Percentiles rank a stretch among this genome's conserved stretches.
These are phyloP conservation scores for Davidsoniella australis DNA, from an alignment of 2,329 filamentous ascomycete species.

Conservation along the genomic window DNA sequence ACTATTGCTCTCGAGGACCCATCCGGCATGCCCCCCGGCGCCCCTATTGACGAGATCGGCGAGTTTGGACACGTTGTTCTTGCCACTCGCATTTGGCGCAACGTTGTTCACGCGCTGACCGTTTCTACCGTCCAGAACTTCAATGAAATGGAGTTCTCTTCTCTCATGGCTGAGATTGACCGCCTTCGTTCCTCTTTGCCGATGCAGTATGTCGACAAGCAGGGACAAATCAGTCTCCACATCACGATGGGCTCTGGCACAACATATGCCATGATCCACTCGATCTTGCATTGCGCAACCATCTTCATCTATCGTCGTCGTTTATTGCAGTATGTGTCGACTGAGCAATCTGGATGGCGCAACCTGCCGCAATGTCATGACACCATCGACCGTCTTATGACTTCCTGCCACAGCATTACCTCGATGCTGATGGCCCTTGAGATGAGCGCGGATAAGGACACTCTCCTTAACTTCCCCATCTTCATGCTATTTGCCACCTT, in stretches of 20 bases:
- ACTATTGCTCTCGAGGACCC: slow-evolving; percentile 30
- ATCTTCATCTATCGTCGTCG: slow-evolving; percentile 44
- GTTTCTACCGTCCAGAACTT: slow-evolving; percentile 34
- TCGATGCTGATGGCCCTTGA: slow-evolving; percentile 38
- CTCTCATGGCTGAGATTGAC: slow-evolving; percentile 37
- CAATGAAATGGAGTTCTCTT: slow-evolving; percentile 33
- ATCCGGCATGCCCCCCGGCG: slow-evolving; percentile 22
- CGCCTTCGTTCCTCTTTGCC: slow-evolving; percentile 35
- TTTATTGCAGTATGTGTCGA: slow-evolving; percentile 38
- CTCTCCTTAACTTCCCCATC: slow-evolving; percentile 42
- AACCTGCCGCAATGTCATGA: slow-evolving; percentile 32
- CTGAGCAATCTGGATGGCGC: slow-evolving; percentile 37
- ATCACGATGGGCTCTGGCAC: slow-evolving; percentile 48
- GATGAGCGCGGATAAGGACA: slow-evolving; percentile 38
- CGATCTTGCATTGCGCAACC: slow-evolving; percentile 41
- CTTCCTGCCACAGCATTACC: slow-evolving; percentile 41
- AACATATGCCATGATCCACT: slow-evolving; percentile 46
- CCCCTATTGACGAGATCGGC: slow-evolving; percentile 33
- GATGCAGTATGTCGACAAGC: slow-evolving; percentile 43
- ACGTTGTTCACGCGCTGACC: slow-evolving; percentile 44
- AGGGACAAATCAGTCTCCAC: slow-evolving; percentile 42
- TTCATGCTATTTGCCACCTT: slow-evolving; percentile 48
- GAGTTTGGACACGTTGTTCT: slow-evolving; percentile 46
- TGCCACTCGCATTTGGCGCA: slow-evolving; percentile 43
- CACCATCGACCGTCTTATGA: slow-evolving; percentile 38